These are phyloP conservation scores for Amyloporia xantha DNA, from an alignment of 768 basidiomycete genomes.

Conservation along the genomic window DNA sequence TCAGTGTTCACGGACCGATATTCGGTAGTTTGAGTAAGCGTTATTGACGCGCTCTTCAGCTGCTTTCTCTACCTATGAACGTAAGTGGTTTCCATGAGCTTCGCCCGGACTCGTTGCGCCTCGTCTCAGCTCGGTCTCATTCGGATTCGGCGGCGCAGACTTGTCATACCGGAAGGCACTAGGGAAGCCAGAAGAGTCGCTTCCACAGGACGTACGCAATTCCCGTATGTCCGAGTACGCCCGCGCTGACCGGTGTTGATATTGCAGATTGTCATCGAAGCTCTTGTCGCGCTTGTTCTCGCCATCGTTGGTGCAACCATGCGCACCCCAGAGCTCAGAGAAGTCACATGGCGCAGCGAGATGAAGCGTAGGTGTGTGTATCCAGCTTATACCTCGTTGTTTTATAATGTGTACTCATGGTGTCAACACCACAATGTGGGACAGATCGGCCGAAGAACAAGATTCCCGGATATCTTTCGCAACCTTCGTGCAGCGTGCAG, in stretches of 20 bases:
- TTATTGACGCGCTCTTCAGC: constrained; percentile 34
- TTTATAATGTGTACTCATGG: background rate
- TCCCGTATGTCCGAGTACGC: background rate
- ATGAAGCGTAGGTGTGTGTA: constrained; percentile 73
- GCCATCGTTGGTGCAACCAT: constrained; percentile 72
- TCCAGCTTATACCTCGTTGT: background rate
- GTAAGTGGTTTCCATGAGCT: too few species aligned
- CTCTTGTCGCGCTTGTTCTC: constrained; percentile 52
- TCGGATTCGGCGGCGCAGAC: constrained; percentile 36
- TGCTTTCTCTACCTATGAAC: constrained; percentile 76
- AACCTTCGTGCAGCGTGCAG: constrained; percentile 19
- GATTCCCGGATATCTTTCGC: constrained; percentile 21
- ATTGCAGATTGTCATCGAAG: constrained; percentile 60
- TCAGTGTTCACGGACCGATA: constrained; percentile 4
- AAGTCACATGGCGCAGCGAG: constrained; percentile 86
- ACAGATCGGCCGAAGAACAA: constrained; percentile 18
- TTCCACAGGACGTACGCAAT: constrained; percentile 63
- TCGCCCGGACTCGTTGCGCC: background rate
- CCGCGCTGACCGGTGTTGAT: background rate
- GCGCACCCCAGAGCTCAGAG: constrained; percentile 61
- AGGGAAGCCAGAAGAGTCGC: constrained; percentile 57
- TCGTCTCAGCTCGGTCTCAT: background rate
- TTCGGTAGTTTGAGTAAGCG: background rate
- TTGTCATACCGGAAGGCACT: constrained; percentile 72
- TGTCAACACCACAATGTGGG: background rate